phyloP scores from a whole-genome alignment of 2,329 filamentous ascomycete genomes.

The Paecilomyces sp. region DNA sequence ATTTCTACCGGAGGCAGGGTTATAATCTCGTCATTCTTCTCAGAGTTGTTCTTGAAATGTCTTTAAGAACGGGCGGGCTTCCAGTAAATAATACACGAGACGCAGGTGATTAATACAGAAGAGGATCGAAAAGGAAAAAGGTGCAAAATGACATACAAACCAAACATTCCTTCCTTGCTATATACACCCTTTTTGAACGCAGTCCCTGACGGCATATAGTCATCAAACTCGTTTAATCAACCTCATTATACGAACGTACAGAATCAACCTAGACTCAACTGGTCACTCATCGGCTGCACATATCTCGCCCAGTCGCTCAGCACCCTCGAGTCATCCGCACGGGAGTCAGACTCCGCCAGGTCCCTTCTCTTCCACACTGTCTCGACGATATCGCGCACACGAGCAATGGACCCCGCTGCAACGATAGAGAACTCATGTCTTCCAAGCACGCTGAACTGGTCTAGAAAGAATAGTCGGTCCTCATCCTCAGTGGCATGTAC shows the following conservation, averaged over 20 bases:
- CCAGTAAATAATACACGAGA: no score
- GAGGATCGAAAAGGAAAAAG: no score
- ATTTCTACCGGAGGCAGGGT: background rate
- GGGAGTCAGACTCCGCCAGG: background rate
- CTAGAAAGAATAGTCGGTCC: conserved; percentile 7
- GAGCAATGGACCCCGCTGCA: conserved; percentile 4
- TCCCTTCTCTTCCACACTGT: conserved; percentile 10
- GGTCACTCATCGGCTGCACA: conserved; percentile 9
- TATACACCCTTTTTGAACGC: no score
- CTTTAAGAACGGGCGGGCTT: no score
- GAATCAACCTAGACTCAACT: conserved; percentile 5
- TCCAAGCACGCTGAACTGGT: conserved; percentile 3
- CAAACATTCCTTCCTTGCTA: no score
- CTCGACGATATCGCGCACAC: conserved; percentile 8
- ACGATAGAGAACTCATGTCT: background rate
- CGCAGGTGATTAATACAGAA: no score
- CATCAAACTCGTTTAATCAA: background rate
- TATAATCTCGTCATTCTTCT: background rate
- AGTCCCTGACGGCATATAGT: no score
- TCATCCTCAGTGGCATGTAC: conserved; percentile 7
- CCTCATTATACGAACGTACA: background rate
- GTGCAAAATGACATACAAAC: no score
- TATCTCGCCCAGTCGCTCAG: conserved; percentile 7
- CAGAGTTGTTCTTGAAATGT: no score
- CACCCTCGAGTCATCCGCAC: background rate